These are phyloP conservation scores for Urtica urens DNA, from an alignment of 306 rosid genomes.

Conservation along the genomic window DNA sequence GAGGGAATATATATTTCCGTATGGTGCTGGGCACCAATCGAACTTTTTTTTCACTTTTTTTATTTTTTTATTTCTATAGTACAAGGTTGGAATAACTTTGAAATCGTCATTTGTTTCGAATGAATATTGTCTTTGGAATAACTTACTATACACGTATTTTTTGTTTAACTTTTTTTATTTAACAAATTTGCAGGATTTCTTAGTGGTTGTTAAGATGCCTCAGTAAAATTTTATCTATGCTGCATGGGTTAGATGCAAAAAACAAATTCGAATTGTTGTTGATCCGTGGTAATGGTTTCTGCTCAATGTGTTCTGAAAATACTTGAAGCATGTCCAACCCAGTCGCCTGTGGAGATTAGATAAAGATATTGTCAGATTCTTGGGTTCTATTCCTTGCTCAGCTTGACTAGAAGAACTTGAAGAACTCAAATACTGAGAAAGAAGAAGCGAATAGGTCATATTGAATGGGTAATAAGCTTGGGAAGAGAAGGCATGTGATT, in stretches of 20 bases:
- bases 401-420: constrained; percentile 23
- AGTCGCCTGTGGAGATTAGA: not conserved
- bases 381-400: constrained; percentile 16
- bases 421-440: constrained; percentile 10
- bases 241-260: not conserved
- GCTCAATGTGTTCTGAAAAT: constrained; percentile 12
- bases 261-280: no score
- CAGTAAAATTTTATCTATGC: constrained; percentile 2
- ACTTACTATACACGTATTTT: not conserved
- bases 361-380: constrained; percentile 19
- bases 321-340: constrained; percentile 2
- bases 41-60: no score
- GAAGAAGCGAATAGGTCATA: constrained; percentile 11
- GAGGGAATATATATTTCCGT: no score
- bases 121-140: not conserved
- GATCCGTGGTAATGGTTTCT: not conserved
- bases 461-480: constrained; percentile 96
- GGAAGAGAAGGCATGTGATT: constrained; percentile 82
- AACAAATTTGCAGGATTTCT: constrained; percentile 10
- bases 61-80: no score
- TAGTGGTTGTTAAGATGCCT: constrained; percentile 1
- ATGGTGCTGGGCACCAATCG: no score
- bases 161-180: not conserved
- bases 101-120: not conserved
- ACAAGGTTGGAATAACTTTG: constrained; percentile 5